Base-by-base conservation (phyloP, 148 eudicot species). In the Fagopyrum tataricum region DNA sequence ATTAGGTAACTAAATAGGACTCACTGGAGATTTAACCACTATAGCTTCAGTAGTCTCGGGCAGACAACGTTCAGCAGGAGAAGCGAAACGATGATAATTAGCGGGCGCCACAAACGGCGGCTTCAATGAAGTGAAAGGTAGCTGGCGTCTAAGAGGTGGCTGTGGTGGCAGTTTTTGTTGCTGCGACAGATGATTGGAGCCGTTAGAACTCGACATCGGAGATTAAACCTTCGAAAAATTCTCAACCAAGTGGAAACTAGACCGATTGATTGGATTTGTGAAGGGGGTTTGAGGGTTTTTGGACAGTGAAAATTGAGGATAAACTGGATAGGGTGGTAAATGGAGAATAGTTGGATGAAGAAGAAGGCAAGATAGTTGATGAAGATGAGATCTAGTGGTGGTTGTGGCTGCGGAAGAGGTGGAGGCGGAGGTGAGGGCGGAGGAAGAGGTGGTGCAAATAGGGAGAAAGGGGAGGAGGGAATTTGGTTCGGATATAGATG, bases 401-500 rank as follows among this genome's bases (percentile, higher is more conserved):
- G 80, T 5, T 52, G 80, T 40, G 62, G 73, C 12, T n/a, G 62
- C 15, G 70, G 42, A 46, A 14, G 44, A 23, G 43, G 56, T 51
- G 61, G 77, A 24, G 72, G 39, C 20, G 77, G 48, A 21, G 80
- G 39, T 62, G 74, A 59, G 15, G 41, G 39, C 20, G 77, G 48
- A 21, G 80, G 39, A 55, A 72, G 67, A 15, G 41, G 76, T 6
- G 66, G 59, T 76, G 70, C 20, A 73, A 74, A 70, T 44, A 74
- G 77, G 72, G 71, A 69, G 47, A 41, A 47, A 55, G 80, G 55
- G 48, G 46, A 76, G 88, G 87, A 83, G 92, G 97, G 89, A 92
- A 88, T 92, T 89, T 86, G 91, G 90, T 92, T 92, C 87, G 89
- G 97, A 89, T 92, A 85, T 80, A 76, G 86, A 84, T 89, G 90